Evolutionary conservation across 371 early-diverging fungal genomes (phyloP), one percentile per base, ranked within the genome.

Genomic region (Mortierella sp.): DNA sequence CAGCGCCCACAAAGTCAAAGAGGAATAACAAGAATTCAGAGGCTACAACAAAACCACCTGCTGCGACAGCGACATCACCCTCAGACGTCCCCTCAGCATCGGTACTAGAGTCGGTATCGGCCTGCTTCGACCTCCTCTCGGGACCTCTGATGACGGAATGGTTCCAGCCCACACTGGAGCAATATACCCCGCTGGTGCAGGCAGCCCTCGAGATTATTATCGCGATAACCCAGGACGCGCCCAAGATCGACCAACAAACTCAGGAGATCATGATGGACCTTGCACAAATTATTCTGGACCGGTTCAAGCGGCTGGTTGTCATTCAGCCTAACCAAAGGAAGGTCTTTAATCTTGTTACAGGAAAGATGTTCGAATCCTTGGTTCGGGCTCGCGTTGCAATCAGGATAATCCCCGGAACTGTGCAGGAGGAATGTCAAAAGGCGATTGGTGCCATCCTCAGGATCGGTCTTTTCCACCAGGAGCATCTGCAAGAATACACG

Each of bases 121-220:
- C 21, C 44, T 73, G 87, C 71, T 80, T 86, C 42, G 78, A 78
- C 26, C 77, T 82, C 26, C 60, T 86, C 26, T 77, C 78, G 38
- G 78, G 80, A 21, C 75, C 75, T 9, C 57, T 45, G 48, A 80
- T 82, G 82, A 45, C 78, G 0, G 82, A 86, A 48, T 86, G 87
- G 87, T 86, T 86, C 57, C 87, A 86, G 50, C 87, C 87, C 34
- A 82, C 82, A 3, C 44, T 86, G 73, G 87, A 86, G 71, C 87
- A 86, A 63, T 86, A 82, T 80, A 80, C 87, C 78, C 87, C 87
- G 19, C 80, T 86, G 44, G 82, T 78, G 8, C 87, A 86, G 60
- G 73, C 80, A 28, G 80, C 75, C 26, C 50, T 86, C 52, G 87
- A 82, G 42, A 71, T 76, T 10, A 70, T 86, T 47, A 50, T 81